Evolutionary conservation across 352 stramenopile species (phyloP).

Genomic region (Globisporangium alternatum): DNA sequence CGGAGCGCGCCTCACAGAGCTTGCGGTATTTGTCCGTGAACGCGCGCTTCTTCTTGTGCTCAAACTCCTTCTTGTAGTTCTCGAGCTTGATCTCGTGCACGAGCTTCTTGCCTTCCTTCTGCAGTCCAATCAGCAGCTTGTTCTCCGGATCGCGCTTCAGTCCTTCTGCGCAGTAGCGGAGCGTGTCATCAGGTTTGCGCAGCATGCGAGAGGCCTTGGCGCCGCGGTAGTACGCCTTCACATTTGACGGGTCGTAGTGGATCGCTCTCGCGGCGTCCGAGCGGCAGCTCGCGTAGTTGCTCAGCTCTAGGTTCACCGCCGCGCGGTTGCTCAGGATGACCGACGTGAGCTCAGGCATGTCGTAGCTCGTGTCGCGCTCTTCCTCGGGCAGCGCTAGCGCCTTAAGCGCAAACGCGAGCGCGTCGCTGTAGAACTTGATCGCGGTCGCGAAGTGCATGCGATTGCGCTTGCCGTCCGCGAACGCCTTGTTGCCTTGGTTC

Average conservation of each 20-base stretch:
- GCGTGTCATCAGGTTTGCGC: conserved; percentile 70
- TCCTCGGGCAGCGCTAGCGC: conserved; percentile 58
- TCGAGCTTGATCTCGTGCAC: conserved; percentile 64
- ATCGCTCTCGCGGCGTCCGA: conserved; percentile 76
- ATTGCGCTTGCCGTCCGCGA: conserved; percentile 71
- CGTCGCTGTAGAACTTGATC: conserved; percentile 79
- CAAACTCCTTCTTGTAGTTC: conserved; percentile 58
- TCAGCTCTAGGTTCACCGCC: conserved; percentile 78
- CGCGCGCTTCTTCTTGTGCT: conserved; percentile 63
- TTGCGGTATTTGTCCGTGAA: conserved; percentile 79
- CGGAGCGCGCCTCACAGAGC: conserved; percentile 53
- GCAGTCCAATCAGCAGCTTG: conserved; percentile 70
- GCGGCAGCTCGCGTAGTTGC: conserved; percentile 84
- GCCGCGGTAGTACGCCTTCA: conserved; percentile 86
- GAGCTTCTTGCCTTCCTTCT: conserved; percentile 56
- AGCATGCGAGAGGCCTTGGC: conserved; percentile 82
- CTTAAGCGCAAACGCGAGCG: conserved; percentile 74
- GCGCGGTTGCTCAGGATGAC: conserved; percentile 82
- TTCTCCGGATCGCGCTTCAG: conserved; percentile 73
- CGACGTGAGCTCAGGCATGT: conserved; percentile 71
- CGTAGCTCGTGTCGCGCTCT: conserved; percentile 53
- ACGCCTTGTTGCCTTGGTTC: conserved; percentile 88
- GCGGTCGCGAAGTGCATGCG: conserved; percentile 71
- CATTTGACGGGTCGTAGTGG: conserved; percentile 58
- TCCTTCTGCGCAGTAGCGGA: conserved; percentile 79